Evolutionary conservation across 2,329 filamentous ascomycete species (phyloP), one percentile per base, ranked within the genome.

Genomic region (Cladosporium colombiae): DNA sequence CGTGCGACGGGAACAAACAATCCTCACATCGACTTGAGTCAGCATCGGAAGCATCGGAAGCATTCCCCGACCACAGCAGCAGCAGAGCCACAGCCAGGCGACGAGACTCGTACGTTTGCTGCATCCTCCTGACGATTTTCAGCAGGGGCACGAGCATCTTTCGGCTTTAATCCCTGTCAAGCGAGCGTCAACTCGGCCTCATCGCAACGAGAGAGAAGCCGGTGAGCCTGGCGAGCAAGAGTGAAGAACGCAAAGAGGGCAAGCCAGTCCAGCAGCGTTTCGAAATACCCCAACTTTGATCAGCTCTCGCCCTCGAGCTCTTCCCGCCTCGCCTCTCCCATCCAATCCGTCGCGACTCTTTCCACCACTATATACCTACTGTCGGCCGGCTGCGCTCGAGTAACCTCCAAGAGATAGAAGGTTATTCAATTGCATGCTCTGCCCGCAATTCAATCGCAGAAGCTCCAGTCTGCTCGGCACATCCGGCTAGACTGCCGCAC

Each of bases 81-180:
- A 18, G 23, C 49, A 55, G 46, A 35, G 52, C 31, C 29, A 21
- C 60, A 50, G 50, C 29, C 50, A 61, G 25, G 58, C 58, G 25
- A 27, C 27, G 40, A 62, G 25, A 62, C 44, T 63, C 61, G 61
- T 63, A 63, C 61, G 61, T 63, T 63, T 56, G 35, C 33, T 56
- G 61, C 50, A 56, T 63, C 50, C 50, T 63, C 16, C 60, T 27
- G 49, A 62, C 60, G 60, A 35, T 62, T 40, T 53, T 37, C 50
- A 7, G 33, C 61, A 31, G 35, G 61, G 50, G 61, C 50, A 56
- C 61, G 61, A 63, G 61, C 50, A 29, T 21, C 14, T 8, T 33
- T 21, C 52, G 52, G 52, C 52, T 46, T 33, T 57, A 13, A 57
- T 35, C 55, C 55, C n/a, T 46, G 56, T 46, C 35, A 59, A 25